These are phyloP conservation scores for Cinnamomum micranthum DNA, from an alignment of 164 flowering plant species.

Conservation along the genomic window DNA sequence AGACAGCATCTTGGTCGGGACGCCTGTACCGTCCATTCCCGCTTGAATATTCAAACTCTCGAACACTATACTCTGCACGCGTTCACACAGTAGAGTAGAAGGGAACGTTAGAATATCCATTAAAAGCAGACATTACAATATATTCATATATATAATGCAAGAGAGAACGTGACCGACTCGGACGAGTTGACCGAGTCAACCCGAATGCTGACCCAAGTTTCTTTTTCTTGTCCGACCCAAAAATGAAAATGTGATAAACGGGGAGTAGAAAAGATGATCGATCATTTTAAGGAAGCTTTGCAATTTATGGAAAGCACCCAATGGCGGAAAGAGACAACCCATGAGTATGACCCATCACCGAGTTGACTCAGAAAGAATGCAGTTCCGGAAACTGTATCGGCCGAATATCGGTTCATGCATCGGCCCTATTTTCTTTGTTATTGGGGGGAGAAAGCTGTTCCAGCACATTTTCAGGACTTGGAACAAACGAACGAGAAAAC, in stretches of 20 bases:
- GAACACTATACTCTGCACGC: slow-evolving; percentile 58
- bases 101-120: neutral
- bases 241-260: neutral
- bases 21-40: slow-evolving; percentile 66
- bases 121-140: neutral
- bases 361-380: neutral
- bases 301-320: neutral
- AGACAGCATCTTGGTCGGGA: slow-evolving; percentile 80
- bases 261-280: neutral
- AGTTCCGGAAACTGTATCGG: neutral
- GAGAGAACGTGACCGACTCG: neutral
- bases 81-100: neutral
- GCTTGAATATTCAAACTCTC: slow-evolving; percentile 59
- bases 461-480: no score
- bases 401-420: no score
- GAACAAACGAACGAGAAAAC: neutral
- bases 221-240: neutral
- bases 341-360: no score
- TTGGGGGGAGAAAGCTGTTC: no score
- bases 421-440: no score
- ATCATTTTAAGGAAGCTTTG: no score
- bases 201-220: neutral
- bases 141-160: neutral
- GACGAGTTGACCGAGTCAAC: neutral
- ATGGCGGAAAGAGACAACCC: no score